Conservation (phyloP, 2,329 filamentous ascomycete species). For the Aspergillus fijiensis region DNA sequence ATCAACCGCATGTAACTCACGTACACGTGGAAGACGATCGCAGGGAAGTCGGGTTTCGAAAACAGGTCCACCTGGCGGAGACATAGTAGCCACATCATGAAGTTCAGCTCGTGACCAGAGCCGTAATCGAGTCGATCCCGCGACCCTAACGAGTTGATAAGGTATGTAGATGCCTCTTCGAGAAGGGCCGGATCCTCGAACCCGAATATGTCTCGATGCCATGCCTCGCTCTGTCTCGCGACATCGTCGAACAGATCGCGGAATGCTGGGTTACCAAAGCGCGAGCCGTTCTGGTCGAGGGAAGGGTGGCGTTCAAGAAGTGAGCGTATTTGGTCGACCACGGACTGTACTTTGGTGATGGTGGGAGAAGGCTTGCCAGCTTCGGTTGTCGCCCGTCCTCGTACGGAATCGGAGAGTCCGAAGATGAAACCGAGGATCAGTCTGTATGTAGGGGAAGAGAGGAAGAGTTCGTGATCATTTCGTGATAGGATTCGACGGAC, state of each 20-base stretch:
- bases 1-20: conserved; percentile 79
- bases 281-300: conserved; percentile 79
- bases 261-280: conserved; percentile 94
- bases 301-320: conserved; percentile 71
- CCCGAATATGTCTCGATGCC: conserved; percentile 44
- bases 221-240: conserved; percentile 37
- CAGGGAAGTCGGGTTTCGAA: conserved; percentile 64
- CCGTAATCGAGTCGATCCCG: conserved; percentile 89
- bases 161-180: conserved; percentile 74
- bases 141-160: conserved; percentile 83
- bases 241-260: conserved; percentile 68
- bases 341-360: conserved; percentile 63
- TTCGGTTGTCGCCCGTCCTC: conserved; percentile 43
- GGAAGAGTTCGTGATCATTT: conserved; percentile 77
- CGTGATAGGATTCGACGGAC: conserved; percentile 77
- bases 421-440: conserved; percentile 85
- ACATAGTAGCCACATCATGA: conserved; percentile 93
- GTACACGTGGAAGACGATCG: conserved; percentile 76
- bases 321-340: conserved; percentile 68
- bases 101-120: conserved; percentile 96
- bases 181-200: conserved; percentile 52
- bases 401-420: conserved; percentile 76
- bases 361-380: conserved; percentile 51
- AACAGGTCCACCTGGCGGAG: conserved; percentile 76
- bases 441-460: conserved; percentile 70